Conservation (phyloP, 2,329 filamentous ascomycete species). For the Cercospora canescens region DNA sequence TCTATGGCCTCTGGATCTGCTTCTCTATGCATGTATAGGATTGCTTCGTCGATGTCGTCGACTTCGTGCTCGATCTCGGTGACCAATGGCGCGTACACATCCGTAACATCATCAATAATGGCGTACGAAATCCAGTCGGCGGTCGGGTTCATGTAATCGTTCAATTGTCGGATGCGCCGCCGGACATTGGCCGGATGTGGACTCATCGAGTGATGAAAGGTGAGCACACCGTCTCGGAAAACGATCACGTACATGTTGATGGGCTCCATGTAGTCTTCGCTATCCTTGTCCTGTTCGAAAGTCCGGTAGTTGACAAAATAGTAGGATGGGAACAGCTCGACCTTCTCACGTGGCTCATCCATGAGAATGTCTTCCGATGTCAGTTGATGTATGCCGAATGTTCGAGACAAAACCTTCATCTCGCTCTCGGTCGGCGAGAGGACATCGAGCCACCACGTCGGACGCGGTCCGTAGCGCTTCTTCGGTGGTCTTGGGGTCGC, state of each 20-base stretch:
- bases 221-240: constrained; percentile 91
- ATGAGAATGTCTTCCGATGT: constrained; percentile 97
- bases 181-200: constrained; percentile 96
- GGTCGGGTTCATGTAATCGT: constrained; percentile 88
- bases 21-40: constrained; percentile 74
- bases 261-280: constrained; percentile 87
- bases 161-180: constrained; percentile 85
- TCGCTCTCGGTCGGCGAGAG: constrained; percentile 88
- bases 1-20: constrained; percentile 37
- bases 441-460: constrained; percentile 96
- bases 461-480: constrained; percentile 68
- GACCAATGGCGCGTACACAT: constrained; percentile 90
- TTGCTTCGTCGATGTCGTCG: constrained; percentile 92
- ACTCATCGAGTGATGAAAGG: constrained; percentile 95
- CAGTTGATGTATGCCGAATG: constrained; percentile 93
- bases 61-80: constrained; percentile 94
- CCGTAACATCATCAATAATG: constrained; percentile 96
- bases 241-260: constrained; percentile 98
- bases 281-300: constrained; percentile 91
- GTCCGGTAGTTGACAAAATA: constrained; percentile 99
- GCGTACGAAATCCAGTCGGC: constrained; percentile 99
- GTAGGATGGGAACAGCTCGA: constrained; percentile 95
- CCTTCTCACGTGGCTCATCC: constrained; percentile 96
- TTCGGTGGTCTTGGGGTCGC: constrained; percentile 32
- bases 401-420: constrained; percentile 89